Conservation (phyloP, 768 basidiomycete genomes). For the Termitomyces sp. region DNA sequence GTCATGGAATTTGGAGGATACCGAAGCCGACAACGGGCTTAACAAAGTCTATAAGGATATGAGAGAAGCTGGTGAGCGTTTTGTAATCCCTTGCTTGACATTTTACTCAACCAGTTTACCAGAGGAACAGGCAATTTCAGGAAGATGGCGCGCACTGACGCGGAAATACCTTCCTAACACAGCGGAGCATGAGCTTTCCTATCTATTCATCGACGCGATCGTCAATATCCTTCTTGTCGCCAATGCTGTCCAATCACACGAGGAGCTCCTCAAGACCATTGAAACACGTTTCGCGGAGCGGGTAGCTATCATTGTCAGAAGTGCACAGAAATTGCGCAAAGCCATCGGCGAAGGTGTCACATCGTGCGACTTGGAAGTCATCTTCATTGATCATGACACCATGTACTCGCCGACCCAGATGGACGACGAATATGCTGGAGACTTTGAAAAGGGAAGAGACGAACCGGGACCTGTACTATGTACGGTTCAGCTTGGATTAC, state of each 20-base stretch:
- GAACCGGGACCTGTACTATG: conserved; percentile 38
- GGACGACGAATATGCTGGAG: conserved; percentile 36
- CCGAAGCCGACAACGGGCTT: conserved; percentile 39
- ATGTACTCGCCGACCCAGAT: conserved; percentile 35
- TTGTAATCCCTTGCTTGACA: neutral
- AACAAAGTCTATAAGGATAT: conserved; percentile 29
- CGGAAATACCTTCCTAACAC: conserved; percentile 20
- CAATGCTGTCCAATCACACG: conserved; percentile 21
- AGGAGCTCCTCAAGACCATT: conserved; percentile 32
- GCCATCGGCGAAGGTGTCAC: conserved; percentile 56
- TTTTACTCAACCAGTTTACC: neutral
- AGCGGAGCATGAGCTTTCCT: conserved; percentile 21
- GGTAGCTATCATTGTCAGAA: conserved; percentile 35
- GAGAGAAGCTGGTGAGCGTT: conserved; percentile 27
- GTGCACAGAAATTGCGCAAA: conserved; percentile 47
- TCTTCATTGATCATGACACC: conserved; percentile 38
- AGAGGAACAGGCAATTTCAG: conserved; percentile 41
- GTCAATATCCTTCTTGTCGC: conserved; percentile 39
- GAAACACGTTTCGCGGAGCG: conserved; percentile 37
- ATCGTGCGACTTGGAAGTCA: conserved; percentile 48
- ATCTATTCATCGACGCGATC: conserved; percentile 32
- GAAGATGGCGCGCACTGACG: conserved; percentile 40
- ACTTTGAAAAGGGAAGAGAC: conserved; percentile 12
- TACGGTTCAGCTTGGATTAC: conserved; percentile 53
- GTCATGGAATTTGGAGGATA: conserved; percentile 47